phyloP scores from a whole-genome alignment of 2,329 filamentous ascomycete species.

The Tolypocladium sp. region DNA sequence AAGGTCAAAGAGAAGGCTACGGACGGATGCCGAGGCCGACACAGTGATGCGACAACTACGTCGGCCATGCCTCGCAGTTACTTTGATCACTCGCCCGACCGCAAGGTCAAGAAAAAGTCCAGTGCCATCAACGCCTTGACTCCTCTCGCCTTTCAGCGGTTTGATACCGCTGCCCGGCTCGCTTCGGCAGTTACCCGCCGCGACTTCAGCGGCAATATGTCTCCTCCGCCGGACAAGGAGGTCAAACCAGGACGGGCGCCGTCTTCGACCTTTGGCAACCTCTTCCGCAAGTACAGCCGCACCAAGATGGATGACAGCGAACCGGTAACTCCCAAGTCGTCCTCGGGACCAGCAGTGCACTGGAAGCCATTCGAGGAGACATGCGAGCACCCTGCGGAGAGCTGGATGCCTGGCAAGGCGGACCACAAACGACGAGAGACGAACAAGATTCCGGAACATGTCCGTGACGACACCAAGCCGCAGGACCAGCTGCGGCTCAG shows the following conservation, averaged over 20 bases:
- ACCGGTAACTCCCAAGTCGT: neutral
- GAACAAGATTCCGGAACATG: neutral
- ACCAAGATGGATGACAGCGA: conserved; percentile 7
- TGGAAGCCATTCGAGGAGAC: neutral
- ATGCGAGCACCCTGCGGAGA: neutral
- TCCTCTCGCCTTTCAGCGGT: conserved; percentile 1
- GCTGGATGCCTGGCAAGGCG: neutral
- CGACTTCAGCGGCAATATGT: conserved; percentile 2
- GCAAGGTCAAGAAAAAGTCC: neutral
- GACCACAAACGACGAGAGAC: neutral
- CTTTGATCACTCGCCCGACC: conserved; percentile 2
- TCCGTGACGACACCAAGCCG: neutral
- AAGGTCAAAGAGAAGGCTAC: neutral
- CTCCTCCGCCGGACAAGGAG: conserved; percentile 4
- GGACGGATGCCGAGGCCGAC: neutral
- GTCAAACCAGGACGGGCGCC: conserved; percentile 8
- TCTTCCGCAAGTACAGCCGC: conserved; percentile 16
- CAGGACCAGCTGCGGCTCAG: conserved; percentile 10
- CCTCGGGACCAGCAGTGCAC: neutral
- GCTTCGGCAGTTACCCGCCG: neutral
- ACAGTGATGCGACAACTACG: neutral
- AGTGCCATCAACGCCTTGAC: neutral
- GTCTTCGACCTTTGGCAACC: conserved; percentile 11
- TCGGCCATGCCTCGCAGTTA: neutral
- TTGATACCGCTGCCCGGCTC: conserved; percentile 1